Conservation (phyloP, 495 filamentous ascomycete genomes). For the Thermochaetoides thermophila region DNA sequence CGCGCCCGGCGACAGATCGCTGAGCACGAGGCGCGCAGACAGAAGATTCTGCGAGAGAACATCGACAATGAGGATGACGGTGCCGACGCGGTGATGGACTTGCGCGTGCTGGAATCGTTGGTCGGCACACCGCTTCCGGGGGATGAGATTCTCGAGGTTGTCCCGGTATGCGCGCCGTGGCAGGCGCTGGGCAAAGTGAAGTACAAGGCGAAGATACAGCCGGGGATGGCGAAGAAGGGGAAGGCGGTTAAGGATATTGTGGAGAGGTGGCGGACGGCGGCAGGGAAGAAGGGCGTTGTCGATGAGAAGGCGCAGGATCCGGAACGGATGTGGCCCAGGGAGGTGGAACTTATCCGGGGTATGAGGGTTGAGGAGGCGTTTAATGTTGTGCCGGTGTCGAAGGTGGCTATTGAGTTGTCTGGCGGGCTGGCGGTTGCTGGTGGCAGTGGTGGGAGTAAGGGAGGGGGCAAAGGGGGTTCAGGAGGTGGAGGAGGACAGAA, state of each 20-base stretch:
- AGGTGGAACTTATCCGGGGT: constrained; percentile 66
- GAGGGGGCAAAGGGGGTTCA: constrained; percentile 18
- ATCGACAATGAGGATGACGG: constrained; percentile 12
- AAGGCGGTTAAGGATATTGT: constrained; percentile 87
- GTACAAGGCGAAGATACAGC: constrained; percentile 87
- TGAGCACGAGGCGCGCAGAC: constrained; percentile 51
- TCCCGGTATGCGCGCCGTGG: constrained; percentile 90
- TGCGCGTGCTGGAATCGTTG: constrained; percentile 53
- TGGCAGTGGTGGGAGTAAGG: constrained; percentile 26
- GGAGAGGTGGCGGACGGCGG: constrained; percentile 52
- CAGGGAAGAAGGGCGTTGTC: constrained; percentile 39
- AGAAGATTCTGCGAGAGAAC: constrained; percentile 36
- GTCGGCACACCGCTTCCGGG: constrained; percentile 63
- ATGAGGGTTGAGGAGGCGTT: constrained; percentile 72
- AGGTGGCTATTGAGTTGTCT: constrained; percentile 63
- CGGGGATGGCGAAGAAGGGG: constrained; percentile 78
- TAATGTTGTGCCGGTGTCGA: constrained; percentile 70
- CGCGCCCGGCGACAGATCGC: constrained; percentile 44
- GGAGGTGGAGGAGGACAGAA: constrained; percentile 4
- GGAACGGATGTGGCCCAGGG: constrained; percentile 67
- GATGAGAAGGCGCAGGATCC: constrained; percentile 43
- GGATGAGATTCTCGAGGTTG: constrained; percentile 76
- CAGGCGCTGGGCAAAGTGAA: constrained; percentile 60
- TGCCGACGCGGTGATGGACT: constrained; percentile 40
- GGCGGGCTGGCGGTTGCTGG: constrained; percentile 35